Conservation (phyloP, 129 eudicot genomes). For the Saussurea involucrata region DNA sequence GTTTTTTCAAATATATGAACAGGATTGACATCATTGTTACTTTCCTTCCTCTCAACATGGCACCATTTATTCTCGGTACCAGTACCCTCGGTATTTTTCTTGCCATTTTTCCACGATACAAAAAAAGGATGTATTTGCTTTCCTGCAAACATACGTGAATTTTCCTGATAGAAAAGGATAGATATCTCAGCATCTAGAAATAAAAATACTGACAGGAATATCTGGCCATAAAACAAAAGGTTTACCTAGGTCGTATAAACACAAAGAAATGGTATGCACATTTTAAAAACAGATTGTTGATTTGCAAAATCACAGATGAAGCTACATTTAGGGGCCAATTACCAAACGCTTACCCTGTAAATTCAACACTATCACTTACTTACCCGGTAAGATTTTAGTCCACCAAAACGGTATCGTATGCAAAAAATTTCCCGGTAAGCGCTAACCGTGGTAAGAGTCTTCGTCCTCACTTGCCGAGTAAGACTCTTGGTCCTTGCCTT, state of each 20-base stretch:
- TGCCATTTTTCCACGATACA: conserved; percentile 51
- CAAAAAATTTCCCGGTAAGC: too few species aligned
- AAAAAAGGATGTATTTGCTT: conserved; percentile 89
- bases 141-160: conserved; percentile 82
- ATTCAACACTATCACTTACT: too few species aligned
- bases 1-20: conserved; percentile 73
- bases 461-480: too few species aligned
- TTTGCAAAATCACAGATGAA: neutral
- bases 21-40: conserved; percentile 45
- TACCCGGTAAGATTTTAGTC: too few species aligned
- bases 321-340: too few species aligned
- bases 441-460: too few species aligned
- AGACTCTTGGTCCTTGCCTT: too few species aligned
- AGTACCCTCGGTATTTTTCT: conserved; percentile 43
- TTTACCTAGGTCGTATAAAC: neutral
- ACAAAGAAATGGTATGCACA: neutral
- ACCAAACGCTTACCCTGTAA: too few species aligned
- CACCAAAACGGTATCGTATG: too few species aligned
- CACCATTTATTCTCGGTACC: conserved; percentile 44
- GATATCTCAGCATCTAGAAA: conserved; percentile 1
- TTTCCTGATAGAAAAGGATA: conserved; percentile 59
- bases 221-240: neutral
- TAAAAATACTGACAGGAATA: neutral
- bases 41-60: conserved; percentile 42
- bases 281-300: neutral